Evolutionary conservation across 352 stramenopile species (phyloP).

Genomic region (Globisporangium recalcitrans): DNA sequence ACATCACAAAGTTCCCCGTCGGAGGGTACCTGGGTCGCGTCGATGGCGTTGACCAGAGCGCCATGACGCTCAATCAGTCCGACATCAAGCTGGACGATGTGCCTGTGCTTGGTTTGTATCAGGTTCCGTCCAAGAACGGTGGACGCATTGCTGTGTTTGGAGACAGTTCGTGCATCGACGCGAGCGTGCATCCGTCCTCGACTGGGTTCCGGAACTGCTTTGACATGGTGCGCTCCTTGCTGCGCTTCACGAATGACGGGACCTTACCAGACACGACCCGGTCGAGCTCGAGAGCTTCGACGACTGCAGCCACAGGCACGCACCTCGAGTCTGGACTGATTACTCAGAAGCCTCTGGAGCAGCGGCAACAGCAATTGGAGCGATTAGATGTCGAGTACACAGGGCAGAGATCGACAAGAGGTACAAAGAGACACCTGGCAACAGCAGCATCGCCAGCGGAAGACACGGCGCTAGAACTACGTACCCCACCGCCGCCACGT

Average conservation of each 20-base stretch:
- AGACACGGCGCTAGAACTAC: slow-evolving; percentile 19
- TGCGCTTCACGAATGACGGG: slow-evolving; percentile 57
- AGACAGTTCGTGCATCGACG: slow-evolving; percentile 68
- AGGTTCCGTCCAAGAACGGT: slow-evolving; percentile 49
- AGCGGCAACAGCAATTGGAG: slow-evolving; percentile 17
- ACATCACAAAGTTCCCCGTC: slow-evolving; percentile 62
- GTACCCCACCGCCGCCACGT: slow-evolving; percentile 15
- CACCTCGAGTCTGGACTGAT: slow-evolving; percentile 3
- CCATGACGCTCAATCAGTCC: slow-evolving; percentile 42
- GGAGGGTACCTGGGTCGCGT: slow-evolving; percentile 57
- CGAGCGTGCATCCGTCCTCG: slow-evolving; percentile 35
- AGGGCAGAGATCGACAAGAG: slow-evolving; percentile 9
- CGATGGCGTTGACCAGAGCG: slow-evolving; percentile 49
- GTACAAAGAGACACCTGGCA: slow-evolving; percentile 4
- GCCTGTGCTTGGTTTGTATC: slow-evolving; percentile 60
- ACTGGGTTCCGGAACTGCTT: slow-evolving; percentile 55
- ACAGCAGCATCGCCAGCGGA: slow-evolving; percentile 11
- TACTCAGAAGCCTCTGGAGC: background rate
- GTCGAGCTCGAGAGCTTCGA: background rate
- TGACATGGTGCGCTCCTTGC: slow-evolving; percentile 45
- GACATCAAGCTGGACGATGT: slow-evolving; percentile 29
- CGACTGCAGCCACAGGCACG: background rate
- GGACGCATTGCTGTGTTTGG: slow-evolving; percentile 74
- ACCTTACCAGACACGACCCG: slow-evolving; percentile 14
- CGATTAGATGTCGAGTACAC: slow-evolving; percentile 34